Conservation (phyloP, 441 rosid species). For the Brassica balearica region DNA sequence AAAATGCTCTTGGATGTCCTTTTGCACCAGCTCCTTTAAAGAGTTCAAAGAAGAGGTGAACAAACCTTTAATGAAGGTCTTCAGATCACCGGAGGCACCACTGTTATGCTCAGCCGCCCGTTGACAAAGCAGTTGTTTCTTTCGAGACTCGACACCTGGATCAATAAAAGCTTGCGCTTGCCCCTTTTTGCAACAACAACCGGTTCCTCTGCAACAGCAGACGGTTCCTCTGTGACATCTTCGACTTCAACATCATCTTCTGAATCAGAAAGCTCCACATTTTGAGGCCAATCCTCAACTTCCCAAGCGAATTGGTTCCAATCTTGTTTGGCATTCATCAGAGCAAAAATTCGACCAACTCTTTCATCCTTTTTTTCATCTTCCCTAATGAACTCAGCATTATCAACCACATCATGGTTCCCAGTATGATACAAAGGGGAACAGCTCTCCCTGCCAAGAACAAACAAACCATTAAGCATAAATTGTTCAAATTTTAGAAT, state of each 20-base stretch:
- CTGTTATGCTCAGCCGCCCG: not conserved
- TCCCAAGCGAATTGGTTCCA: not conserved
- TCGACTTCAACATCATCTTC: not conserved
- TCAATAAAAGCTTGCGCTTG: not conserved
- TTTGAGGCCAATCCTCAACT: not conserved
- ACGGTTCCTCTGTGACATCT: not conserved
- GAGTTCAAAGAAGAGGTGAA: not conserved
- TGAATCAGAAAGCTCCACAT: not conserved
- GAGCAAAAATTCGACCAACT: not conserved
- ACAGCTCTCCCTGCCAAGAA: not conserved
- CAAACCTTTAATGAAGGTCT: not conserved
- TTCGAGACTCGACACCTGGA: not conserved
- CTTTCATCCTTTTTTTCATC: not conserved
- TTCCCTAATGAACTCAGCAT: not conserved
- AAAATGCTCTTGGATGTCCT: not conserved
- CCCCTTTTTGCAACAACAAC: not conserved
- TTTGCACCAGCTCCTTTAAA: not conserved
- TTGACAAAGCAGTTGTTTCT: not conserved
- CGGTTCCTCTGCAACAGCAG: not conserved
- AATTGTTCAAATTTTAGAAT: not conserved
- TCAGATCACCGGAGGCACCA: not conserved
- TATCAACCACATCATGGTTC: not conserved
- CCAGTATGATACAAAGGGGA: not conserved
- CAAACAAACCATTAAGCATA: not conserved
- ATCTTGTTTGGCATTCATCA: not conserved